Base-by-base conservation (phyloP, 2,329 filamentous ascomycete species). In the Fusarium dimerum region DNA sequence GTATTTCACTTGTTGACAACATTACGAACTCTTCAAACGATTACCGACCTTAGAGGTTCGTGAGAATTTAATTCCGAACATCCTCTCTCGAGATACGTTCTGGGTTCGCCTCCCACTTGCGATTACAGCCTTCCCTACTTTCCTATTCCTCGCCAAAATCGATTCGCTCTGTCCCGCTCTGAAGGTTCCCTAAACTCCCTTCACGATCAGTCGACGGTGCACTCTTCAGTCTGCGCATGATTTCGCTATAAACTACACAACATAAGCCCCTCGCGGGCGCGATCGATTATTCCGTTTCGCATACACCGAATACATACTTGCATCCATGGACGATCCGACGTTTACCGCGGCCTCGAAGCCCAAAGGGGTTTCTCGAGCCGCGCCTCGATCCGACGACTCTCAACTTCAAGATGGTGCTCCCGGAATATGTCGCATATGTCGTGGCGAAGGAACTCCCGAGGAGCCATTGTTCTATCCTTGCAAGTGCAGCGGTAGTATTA, bases 401-500 rank as follows among this genome's bases (percentile, higher is more conserved):
- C 66, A 70, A 45, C 15, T 60, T n/a, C 61, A 66, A 56, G 71
- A 73, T 57, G 56, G 60, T 38, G 66, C 67, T 29, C 79, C 81
- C 51, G 90, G 96, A 68, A 95, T 92, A n/a, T 99, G 94, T 77
- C 87, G 94, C 55, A 99, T 99, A 78, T 99, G 94, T 74, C 85
- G 95, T 63, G 91, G 90, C 47, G 95, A 99, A 72, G 91, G 84
- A 50, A 89, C 88, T 1, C 73, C 80, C 5, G 83, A 89, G 5
- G 94, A 97, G 68, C 92, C 91, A 53, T 82, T 99, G 39, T 99
- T 96, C 77, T 94, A 95, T 69, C 94, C 94, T 6, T 99, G 94
- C 86, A 97, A 97, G 78, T 99, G 94, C 77, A 97, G 91, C 68
- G 94, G 94, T 51, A 97, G 93, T 75, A 99, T 99, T 76, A 97